A percentile compares a stretch with the other conserved stretches of the same genome.
These are phyloP conservation scores for Colletotrichum sansevieriae DNA, from an alignment of 2,329 filamentous ascomycete species.

Conservation along the genomic window DNA sequence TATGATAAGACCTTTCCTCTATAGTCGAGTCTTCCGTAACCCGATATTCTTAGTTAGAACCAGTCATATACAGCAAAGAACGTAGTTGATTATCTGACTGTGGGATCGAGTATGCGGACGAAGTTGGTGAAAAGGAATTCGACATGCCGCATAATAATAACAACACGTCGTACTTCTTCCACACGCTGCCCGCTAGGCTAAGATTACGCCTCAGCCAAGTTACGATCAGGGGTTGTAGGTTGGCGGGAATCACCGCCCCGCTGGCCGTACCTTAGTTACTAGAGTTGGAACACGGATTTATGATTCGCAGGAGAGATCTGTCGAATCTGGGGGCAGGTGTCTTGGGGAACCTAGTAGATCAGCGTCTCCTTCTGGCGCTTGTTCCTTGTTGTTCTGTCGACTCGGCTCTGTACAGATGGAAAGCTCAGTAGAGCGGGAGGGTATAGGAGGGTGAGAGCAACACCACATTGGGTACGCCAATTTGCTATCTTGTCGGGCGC, in stretches of 20 bases:
- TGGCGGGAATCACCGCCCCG: constrained; percentile 26
- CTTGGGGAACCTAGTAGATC: constrained; percentile 21
- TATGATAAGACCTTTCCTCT: not conserved
- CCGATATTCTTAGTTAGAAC: not conserved
- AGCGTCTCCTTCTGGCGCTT: constrained; percentile 3
- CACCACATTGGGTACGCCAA: not conserved
- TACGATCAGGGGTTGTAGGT: not conserved
- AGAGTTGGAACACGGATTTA: constrained; percentile 18
- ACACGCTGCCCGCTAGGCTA: not conserved
- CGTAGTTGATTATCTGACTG: not conserved
- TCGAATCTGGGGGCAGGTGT: constrained; percentile 10
- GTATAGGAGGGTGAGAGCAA: not conserved
- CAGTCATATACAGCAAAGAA: not conserved
- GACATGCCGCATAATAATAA: not conserved
- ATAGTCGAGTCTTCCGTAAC: not conserved
- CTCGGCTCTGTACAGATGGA: not conserved
- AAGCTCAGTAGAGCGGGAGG: not conserved
- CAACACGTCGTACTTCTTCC: not conserved
- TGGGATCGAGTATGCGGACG: no score
- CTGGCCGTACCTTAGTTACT: constrained; percentile 16
- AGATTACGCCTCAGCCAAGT: not conserved
- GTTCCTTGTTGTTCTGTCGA: constrained; percentile 12
- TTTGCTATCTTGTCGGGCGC: not conserved
- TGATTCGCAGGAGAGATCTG: constrained; percentile 24
- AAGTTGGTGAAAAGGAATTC: no score